Conservation (phyloP, 2,329 filamentous ascomycete genomes). For the Fusarium neocosmosporiellum region DNA sequence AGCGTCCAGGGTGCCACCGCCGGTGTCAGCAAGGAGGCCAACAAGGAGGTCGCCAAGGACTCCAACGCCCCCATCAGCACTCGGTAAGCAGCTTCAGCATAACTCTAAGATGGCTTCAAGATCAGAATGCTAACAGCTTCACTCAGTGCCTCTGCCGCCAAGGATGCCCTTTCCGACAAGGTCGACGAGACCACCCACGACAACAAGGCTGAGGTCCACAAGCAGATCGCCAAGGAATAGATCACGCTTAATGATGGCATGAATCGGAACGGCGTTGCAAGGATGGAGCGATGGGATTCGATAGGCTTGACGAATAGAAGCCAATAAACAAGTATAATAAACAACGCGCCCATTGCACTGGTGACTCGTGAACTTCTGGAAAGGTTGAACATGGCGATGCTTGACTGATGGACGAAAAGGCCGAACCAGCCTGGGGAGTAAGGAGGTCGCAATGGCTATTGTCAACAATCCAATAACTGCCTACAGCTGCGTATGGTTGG, state of each 20-base stretch:
- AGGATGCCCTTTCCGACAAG: conserved; percentile 63
- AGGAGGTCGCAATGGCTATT: background rate
- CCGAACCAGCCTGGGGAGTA: background rate
- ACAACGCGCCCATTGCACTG: background rate
- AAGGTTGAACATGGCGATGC: background rate
- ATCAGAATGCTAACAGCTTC: conserved; percentile 42
- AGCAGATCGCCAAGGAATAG: conserved; percentile 50
- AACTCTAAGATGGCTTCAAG: background rate
- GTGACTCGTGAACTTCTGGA: background rate
- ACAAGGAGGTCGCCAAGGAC: conserved; percentile 76
- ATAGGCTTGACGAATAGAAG: conserved; percentile 9
- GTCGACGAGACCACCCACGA: conserved; percentile 55
- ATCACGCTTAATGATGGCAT: conserved; percentile 2
- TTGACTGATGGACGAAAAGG: background rate
- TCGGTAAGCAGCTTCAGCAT: conserved; percentile 56
- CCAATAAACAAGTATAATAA: conserved; percentile 11
- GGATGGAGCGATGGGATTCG: conserved; percentile 5
- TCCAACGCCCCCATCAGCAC: conserved; percentile 62
- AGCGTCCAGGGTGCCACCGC: conserved; percentile 67
- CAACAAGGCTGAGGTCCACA: conserved; percentile 56
- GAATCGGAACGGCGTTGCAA: conserved; percentile 19
- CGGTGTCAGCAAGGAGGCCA: conserved; percentile 74
- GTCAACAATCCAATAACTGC: background rate
- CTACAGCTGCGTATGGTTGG: background rate
- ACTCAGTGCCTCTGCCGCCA: conserved; percentile 56